phyloP scores from a whole-genome alignment of 2,329 filamentous ascomycete species.

The Beauveria australis region DNA sequence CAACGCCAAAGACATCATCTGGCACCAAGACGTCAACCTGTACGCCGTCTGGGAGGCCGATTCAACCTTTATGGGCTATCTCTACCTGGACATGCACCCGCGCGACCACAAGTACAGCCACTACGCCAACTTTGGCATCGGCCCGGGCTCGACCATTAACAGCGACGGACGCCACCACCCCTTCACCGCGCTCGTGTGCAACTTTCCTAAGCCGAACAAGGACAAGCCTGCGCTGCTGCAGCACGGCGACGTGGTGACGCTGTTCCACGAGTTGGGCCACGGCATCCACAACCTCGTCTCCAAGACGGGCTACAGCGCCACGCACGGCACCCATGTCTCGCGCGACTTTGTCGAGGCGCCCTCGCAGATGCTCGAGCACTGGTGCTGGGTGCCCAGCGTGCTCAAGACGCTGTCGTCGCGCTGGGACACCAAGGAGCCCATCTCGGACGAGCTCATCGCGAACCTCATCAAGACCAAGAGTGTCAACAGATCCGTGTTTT shows the following conservation, averaged over 20 bases:
- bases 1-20: slow-evolving; percentile 63
- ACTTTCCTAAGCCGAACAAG: slow-evolving; percentile 72
- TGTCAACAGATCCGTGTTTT: slow-evolving; percentile 40
- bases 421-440: slow-evolving; percentile 30
- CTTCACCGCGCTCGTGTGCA: slow-evolving; percentile 73
- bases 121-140: slow-evolving; percentile 76
- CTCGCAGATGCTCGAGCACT: slow-evolving; percentile 33
- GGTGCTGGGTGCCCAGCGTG: slow-evolving; percentile 27
- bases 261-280: slow-evolving; percentile 54
- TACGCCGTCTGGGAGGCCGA: slow-evolving; percentile 76
- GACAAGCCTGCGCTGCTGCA: slow-evolving; percentile 73
- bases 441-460: slow-evolving; percentile 38
- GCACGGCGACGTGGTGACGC: slow-evolving; percentile 73
- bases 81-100: slow-evolving; percentile 76
- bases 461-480: slow-evolving; percentile 42
- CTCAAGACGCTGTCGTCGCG: slow-evolving; percentile 38
- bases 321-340: slow-evolving; percentile 26
- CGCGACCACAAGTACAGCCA: slow-evolving; percentile 81
- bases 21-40: slow-evolving; percentile 74
- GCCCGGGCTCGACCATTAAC: slow-evolving; percentile 59
- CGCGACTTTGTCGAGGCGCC: slow-evolving; percentile 31
- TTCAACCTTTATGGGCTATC: slow-evolving; percentile 70
- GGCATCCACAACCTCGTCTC: slow-evolving; percentile 28
- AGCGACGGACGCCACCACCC: slow-evolving; percentile 68
- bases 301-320: slow-evolving; percentile 24